Evolutionary conservation across 192 early-diverging fungal species (phyloP), one percentile per base, ranked within the genome.

Genomic region (Coemansia furcata): DNA sequence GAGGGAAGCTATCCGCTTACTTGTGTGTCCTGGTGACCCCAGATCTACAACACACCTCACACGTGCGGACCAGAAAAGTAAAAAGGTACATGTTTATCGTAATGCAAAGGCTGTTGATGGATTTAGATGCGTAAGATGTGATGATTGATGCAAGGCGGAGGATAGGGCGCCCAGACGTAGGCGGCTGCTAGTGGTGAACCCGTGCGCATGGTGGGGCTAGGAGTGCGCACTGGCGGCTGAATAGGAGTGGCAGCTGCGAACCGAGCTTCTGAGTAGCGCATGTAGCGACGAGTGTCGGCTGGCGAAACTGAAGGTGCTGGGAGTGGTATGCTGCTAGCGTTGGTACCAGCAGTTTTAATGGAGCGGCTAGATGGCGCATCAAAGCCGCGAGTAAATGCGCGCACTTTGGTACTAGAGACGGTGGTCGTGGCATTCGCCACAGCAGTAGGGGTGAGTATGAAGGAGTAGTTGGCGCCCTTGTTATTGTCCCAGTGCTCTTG

Each of bases 401-500:
- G 65, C 23, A 58, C 54, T 21, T 59, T 46, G 21, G 59, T 19
- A 42, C 57, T 49, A 26, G 60, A 50, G 35, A 15, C 26, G 14
- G 58, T 52, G 46, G 60, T 9, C 2, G 59, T 2, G 17, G 29
- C 39, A 23, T n/a, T 44, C 37, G 40, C 43, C 1, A 30, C 30
- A 38, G 46, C 17, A 11, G 30, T 19, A 26, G 43, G 21, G 0
- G 32, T 23, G 30, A 84, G 42, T 44, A 68, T 79, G 62, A 93
- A 84, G 63, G 86, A 76, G 85, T 95, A 95, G 84, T 98, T 96
- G 55, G 78, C 74, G 49, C 92, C 91, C 50, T 76, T 73, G 86
- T 98, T 97, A 77, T 96, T 98, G 85, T 98, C 96, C 96, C 96
- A 98, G 77, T 85, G 87, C 71, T 92, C 90, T 21, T 84, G 79